A percentile compares a stretch with the other conserved stretches of the same genome.
Conservation (phyloP, 495 filamentous ascomycete genomes). For the Annulohypoxylon nitens region DNA sequence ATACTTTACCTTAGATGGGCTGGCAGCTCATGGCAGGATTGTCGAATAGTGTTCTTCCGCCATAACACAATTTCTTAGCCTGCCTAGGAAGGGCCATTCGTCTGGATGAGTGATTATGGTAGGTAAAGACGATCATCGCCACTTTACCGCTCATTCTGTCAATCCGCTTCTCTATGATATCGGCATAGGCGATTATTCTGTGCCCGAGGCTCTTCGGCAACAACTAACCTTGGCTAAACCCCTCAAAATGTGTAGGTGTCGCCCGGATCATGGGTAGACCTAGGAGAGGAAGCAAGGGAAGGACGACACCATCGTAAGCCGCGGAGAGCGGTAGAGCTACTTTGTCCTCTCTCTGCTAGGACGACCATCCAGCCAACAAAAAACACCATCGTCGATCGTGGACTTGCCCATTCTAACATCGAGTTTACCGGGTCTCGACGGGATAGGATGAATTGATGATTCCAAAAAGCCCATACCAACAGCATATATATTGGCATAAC, state of each 20-base stretch:
- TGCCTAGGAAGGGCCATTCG: not conserved
- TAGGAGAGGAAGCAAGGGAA: not conserved
- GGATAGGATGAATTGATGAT: not conserved
- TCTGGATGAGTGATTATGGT: not conserved
- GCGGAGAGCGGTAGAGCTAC: not conserved
- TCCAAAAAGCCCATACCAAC: not conserved
- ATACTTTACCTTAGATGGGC: no score
- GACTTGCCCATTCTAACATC: not conserved
- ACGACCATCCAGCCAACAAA: not conserved
- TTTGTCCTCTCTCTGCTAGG: not conserved
- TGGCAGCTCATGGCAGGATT: no score
- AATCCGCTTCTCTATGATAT: not conserved
- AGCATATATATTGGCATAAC: not conserved
- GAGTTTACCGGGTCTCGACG: not conserved
- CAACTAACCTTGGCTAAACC: not conserved
- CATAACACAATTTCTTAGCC: not conserved
- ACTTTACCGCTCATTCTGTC: not conserved
- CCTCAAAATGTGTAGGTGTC: not conserved
- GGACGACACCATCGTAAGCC: not conserved
- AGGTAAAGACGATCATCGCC: not conserved
- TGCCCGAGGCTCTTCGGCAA: not conserved
- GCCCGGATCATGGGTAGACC: not conserved
- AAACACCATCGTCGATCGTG: not conserved
- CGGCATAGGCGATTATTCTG: not conserved
- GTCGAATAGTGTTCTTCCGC: no score